Percentiles rank a stretch among this genome's conserved stretches.
Evolutionary conservation across 2,329 filamentous ascomycete species (phyloP).

Genomic region (Periconia sp.): DNA sequence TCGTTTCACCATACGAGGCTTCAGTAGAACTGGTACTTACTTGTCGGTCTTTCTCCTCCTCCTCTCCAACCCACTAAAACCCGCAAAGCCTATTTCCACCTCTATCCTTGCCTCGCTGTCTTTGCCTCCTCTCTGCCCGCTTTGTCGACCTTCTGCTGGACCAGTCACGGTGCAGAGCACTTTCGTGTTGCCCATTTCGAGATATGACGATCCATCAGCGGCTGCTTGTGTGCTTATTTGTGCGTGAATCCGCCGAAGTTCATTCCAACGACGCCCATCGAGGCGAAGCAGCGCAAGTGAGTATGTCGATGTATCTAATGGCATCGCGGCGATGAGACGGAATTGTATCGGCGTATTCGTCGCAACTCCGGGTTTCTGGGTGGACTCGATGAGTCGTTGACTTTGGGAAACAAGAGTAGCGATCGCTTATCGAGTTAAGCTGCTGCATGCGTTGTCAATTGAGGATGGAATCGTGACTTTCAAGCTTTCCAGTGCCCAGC

Average conservation of each 20-base stretch:
- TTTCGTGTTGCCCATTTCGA: constrained; percentile 97
- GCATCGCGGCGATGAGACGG: no score
- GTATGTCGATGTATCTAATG: constrained; percentile 93
- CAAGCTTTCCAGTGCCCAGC: no score
- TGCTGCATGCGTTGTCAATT: no score
- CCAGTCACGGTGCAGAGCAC: constrained; percentile 92
- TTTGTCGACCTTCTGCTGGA: constrained; percentile 71
- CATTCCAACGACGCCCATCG: constrained; percentile 91
- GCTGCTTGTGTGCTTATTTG: constrained; percentile 92
- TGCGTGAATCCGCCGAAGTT: constrained; percentile 85
- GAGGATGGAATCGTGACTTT: no score
- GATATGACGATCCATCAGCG: constrained; percentile 89
- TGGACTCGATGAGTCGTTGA: no score
- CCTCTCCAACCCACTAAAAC: constrained; percentile 86
- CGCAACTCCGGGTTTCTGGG: no score
- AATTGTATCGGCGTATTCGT: no score
- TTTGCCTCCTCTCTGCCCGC: constrained; percentile 54
- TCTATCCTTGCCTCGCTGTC: constrained; percentile 69
- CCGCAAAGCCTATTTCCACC: constrained; percentile 84
- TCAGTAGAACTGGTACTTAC: constrained; percentile 63
- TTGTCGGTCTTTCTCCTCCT: constrained; percentile 81
- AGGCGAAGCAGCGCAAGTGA: constrained; percentile 74
- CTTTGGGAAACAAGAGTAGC: no score
- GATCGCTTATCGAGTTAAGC: no score
- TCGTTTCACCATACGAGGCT: background rate